Evolutionary conservation across 768 basidiomycete species (phyloP).

Genomic region (Pulveroboletus sp.): DNA sequence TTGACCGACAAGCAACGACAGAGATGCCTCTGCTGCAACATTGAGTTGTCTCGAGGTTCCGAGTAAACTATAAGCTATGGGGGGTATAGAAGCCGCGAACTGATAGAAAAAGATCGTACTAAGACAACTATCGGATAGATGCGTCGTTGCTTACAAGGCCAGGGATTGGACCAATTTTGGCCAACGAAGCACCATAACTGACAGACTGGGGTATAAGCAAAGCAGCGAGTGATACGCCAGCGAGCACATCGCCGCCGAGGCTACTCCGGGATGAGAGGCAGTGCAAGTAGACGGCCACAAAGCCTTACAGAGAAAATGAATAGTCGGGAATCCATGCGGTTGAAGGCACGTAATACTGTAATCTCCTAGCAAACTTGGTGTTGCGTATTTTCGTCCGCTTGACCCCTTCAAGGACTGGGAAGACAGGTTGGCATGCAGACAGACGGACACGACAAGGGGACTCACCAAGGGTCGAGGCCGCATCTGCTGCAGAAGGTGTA

Average conservation of each 20-base stretch:
- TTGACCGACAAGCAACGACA: constrained; percentile 85
- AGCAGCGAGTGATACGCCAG: constrained; percentile 80
- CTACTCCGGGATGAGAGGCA: constrained; percentile 27
- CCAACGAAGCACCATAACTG: constrained; percentile 86
- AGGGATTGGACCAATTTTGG: constrained; percentile 77
- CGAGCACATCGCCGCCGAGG: constrained; percentile 68
- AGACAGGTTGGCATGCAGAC: neutral
- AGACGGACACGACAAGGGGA: neutral
- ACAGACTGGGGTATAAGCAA: constrained; percentile 86
- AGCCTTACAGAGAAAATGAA: constrained; percentile 56
- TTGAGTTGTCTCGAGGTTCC: constrained; percentile 81
- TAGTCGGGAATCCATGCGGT: constrained; percentile 79
- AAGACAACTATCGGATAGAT: neutral
- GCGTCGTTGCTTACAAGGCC: constrained; percentile 58
- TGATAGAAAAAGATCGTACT: constrained; percentile 25
- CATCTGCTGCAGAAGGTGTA: constrained; percentile 12
- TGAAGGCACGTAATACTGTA: constrained; percentile 76
- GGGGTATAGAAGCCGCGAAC: constrained; percentile 84
- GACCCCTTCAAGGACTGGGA: constrained; percentile 7
- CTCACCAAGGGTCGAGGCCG: constrained; percentile 19
- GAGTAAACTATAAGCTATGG: constrained; percentile 84
- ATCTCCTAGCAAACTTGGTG: constrained; percentile 40
- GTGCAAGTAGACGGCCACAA: neutral
- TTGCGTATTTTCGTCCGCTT: constrained; percentile 17
- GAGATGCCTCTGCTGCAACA: constrained; percentile 84